Evolutionary conservation across 1,284 basidiomycete species (phyloP), one percentile per base, ranked within the genome.

Genomic region (Quambalaria eucalypti): DNA sequence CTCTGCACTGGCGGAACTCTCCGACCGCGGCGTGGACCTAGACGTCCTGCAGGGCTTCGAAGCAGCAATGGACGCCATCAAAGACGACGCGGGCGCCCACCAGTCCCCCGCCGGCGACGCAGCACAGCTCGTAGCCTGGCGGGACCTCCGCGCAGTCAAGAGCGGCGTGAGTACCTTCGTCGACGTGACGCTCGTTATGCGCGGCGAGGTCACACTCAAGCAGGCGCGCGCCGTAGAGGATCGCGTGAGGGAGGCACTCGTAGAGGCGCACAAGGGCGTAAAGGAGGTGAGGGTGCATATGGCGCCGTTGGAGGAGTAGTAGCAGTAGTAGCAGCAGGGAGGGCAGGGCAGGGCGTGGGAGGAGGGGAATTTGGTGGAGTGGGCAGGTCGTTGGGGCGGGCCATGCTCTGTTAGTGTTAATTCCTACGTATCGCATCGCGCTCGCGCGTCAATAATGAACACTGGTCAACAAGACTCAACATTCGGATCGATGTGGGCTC

Each of bases 1-100:
- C 46, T 83, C 83, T 14, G 87, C 91, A 1, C 82, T 88, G 76
- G 81, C 82, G 28, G 90, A 96, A 72, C 78, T 96, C 46, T 87
- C 87, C 2, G 91, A 96, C 71, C 86, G 86, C 6, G 85, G 89
- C 14, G 84, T 91, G 16, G 84, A 87, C 0, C 74, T 78, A 1
- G 76, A 78, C 53, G 85, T 83, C 33, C 80, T 80, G 48, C 74
- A 77, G 28, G 78, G 79, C 3, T 81, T 90, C 14, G 74, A 81
- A 77, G 68, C 47, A 78, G 83, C 6, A 77, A 87, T 50, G 76
- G 39, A 40, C 1, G 47, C 48, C 4, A 59, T 68, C 5, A 54
- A 61, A 50, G 50, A 56, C 7, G 33, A 52, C n/a, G 40, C 61
- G n/a, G 19, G 28, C 9, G 21, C n/a, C n/a, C n/a, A n/a, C n/a